A percentile compares a stretch with the other conserved stretches of the same genome.
Conservation (phyloP, 2,329 filamentous ascomycete genomes). For the Chaetomiaceae sp. region DNA sequence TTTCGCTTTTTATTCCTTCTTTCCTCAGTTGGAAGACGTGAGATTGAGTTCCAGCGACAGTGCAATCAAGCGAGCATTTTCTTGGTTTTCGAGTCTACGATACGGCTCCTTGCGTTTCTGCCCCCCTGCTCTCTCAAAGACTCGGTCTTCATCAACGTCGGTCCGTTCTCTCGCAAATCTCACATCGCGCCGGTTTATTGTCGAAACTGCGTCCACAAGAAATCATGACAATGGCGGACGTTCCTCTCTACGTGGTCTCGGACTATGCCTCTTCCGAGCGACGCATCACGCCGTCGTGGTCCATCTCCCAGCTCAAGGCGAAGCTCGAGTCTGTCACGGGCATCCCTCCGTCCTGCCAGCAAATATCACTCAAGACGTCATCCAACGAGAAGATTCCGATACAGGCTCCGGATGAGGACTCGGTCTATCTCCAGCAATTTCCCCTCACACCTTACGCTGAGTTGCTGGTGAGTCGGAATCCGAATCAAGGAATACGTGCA, state of each 20-base stretch:
- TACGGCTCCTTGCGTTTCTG: no score
- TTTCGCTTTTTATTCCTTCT: no score
- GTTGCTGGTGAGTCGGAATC: constrained; percentile 61
- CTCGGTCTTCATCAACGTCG: no score
- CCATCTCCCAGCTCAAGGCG: constrained; percentile 73
- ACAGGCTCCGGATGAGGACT: constrained; percentile 69
- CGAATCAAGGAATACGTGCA: neutral
- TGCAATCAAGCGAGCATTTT: no score
- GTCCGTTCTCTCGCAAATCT: neutral
- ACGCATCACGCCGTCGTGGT: constrained; percentile 89
- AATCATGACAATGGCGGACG: constrained; percentile 56
- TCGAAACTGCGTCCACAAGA: no score
- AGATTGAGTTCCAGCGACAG: no score
- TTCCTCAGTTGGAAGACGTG: no score
- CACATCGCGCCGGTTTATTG: no score
- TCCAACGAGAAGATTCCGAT: constrained; percentile 59
- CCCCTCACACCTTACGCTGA: constrained; percentile 71
- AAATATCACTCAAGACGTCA: constrained; percentile 64
- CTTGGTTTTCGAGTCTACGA: no score
- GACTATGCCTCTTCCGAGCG: constrained; percentile 80
- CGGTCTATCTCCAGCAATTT: constrained; percentile 58
- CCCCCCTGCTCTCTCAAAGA: neutral
- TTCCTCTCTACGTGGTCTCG: constrained; percentile 70
- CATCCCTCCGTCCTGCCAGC: constrained; percentile 75
- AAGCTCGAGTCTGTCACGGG: constrained; percentile 93